Percentiles rank a stretch among this genome's conserved stretches.
These are phyloP conservation scores for Talaromyces amestolkiae DNA, from an alignment of 2,329 filamentous ascomycete genomes.

Conservation along the genomic window DNA sequence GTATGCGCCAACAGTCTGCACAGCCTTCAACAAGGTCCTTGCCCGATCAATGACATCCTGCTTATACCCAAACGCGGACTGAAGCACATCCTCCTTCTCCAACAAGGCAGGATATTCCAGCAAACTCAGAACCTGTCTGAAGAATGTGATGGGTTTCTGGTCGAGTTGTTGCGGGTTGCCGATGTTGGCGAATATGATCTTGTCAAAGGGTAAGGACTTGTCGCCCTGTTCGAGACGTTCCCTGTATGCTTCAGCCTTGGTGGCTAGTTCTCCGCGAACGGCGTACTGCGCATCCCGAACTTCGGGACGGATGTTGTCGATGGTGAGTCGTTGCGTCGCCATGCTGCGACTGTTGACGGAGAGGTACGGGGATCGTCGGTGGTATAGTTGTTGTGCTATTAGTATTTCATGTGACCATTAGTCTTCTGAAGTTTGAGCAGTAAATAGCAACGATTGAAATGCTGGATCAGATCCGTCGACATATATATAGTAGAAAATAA, in stretches of 20 bases:
- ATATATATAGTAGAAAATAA: background rate
- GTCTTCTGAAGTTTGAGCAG: background rate
- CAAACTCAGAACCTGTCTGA: conserved; percentile 91
- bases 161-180: conserved; percentile 98
- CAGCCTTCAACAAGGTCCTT: conserved; percentile 72
- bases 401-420: background rate
- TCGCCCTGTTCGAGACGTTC: conserved; percentile 60
- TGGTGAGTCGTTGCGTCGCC: conserved; percentile 59
- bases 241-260: conserved; percentile 88
- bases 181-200: conserved; percentile 96
- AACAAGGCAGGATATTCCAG: conserved; percentile 86
- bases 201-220: conserved; percentile 72
- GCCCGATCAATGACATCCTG: conserved; percentile 83
- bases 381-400: background rate
- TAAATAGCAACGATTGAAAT: background rate
- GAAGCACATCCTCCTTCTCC: conserved; percentile 76
- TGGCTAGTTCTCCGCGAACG: conserved; percentile 90
- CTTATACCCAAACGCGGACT: conserved; percentile 78
- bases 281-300: conserved; percentile 89
- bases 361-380: conserved; percentile 1
- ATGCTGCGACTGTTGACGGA: conserved; percentile 41
- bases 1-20: conserved; percentile 93
- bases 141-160: conserved; percentile 99
- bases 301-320: conserved; percentile 89
- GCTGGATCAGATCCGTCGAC: background rate